Evolutionary conservation across 2,329 filamentous ascomycete species (phyloP).

Genomic region (Penicillium italicum): DNA sequence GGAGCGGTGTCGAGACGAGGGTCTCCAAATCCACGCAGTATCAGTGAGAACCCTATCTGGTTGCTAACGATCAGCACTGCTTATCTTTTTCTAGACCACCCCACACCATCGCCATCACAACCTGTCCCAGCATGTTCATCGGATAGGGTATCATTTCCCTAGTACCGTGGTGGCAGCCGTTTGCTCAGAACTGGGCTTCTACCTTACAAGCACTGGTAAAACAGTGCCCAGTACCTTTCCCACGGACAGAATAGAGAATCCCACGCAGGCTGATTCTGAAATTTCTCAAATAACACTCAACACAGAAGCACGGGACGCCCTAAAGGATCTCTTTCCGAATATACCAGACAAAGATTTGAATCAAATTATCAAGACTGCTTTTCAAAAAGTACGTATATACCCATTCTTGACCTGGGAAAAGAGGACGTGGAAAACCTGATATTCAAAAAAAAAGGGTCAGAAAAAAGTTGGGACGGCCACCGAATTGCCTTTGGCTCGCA

Average conservation of each 20-base stretch:
- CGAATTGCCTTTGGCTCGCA: constrained; percentile 52
- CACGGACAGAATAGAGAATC: constrained; percentile 24
- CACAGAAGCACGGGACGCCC: constrained; percentile 56
- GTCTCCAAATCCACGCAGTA: constrained; percentile 55
- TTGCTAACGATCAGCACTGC: constrained; percentile 10
- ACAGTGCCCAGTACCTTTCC: constrained; percentile 38
- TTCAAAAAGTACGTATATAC: constrained; percentile 50
- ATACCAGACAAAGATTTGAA: constrained; percentile 58
- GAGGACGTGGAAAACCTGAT: constrained; percentile 16
- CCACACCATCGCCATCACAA: constrained; percentile 50
- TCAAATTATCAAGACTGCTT: constrained; percentile 58
- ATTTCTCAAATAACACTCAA: constrained; percentile 48
- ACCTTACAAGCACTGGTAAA: constrained; percentile 48
- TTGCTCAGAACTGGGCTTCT: constrained; percentile 48
- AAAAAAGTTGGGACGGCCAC: constrained; percentile 56
- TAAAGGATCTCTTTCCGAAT: constrained; percentile 61
- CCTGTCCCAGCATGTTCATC: constrained; percentile 58
- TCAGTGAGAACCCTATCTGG: constrained; percentile 49
- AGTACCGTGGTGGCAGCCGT: constrained; percentile 56
- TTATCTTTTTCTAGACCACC: constrained; percentile 43
- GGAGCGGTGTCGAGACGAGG: constrained; percentile 55
- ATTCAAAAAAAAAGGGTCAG: constrained; percentile 43
- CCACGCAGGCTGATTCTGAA: constrained; percentile 29
- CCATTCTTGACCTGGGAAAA: not conserved
- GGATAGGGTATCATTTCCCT: constrained; percentile 62